phyloP scores from a whole-genome alignment of 345 rosid genomes.

The Gossypioides kirkii region DNA sequence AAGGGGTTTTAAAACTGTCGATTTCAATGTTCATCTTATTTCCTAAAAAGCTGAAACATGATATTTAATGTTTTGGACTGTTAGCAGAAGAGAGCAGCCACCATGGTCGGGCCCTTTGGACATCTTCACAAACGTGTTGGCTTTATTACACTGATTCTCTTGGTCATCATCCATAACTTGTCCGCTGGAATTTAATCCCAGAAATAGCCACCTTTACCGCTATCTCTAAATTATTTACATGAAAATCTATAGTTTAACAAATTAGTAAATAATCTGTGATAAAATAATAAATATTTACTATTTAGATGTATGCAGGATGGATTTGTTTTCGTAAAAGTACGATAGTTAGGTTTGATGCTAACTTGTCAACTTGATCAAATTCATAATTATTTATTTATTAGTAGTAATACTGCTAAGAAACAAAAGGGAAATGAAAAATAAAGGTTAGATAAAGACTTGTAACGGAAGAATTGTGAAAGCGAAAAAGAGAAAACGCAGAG shows the following conservation, averaged over 20 bases:
- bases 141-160: background rate
- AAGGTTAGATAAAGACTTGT: background rate
- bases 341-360: too few relatives aligned
- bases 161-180: background rate
- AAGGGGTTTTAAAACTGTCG: constrained; percentile 15
- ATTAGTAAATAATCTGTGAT: too few relatives aligned
- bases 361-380: background rate
- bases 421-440: background rate
- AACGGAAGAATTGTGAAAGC: background rate
- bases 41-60: constrained; percentile 28
- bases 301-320: background rate
- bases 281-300: too few relatives aligned
- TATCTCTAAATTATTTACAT: too few relatives aligned
- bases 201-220: background rate
- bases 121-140: background rate
- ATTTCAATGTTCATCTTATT: constrained; percentile 20
- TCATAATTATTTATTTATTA: background rate
- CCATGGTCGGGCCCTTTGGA: background rate
- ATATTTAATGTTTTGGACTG: constrained; percentile 18
- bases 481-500: background rate
- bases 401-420: background rate
- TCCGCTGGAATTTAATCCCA: constrained; percentile 6
- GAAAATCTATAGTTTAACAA: too few relatives aligned
- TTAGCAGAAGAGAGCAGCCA: background rate
- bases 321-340: background rate